Conservation (phyloP, 331 rosid genomes). For the Quercus tomentella region DNA sequence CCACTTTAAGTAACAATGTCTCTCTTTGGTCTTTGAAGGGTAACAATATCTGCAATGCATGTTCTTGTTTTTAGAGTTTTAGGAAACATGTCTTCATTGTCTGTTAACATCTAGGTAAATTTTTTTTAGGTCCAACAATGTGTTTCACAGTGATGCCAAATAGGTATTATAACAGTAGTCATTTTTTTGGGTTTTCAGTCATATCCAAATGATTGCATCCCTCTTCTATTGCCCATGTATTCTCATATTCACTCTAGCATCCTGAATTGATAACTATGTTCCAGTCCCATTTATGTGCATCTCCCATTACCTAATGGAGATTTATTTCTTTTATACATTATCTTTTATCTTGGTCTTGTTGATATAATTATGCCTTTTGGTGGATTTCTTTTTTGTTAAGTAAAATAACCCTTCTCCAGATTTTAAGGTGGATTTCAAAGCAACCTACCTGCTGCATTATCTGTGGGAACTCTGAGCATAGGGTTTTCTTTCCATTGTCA, state of each 20-base stretch:
- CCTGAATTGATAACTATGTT: not conserved
- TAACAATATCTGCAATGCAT: not conserved
- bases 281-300: not conserved
- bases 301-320: not conserved
- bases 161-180: not conserved
- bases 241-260: not conserved
- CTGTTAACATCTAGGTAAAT: not conserved
- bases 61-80: not conserved
- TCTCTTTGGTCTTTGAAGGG: not conserved
- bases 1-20: not conserved
- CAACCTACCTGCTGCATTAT: constrained; percentile 90
- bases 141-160: not conserved
- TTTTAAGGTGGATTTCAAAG: not conserved
- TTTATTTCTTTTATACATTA: not conserved
- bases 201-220: not conserved
- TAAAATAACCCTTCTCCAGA: not conserved
- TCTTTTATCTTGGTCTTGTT: not conserved
- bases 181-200: not conserved
- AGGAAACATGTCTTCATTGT: not conserved
- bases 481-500: constrained; percentile 83
- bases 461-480: constrained; percentile 91
- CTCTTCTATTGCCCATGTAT: not conserved
- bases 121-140: not conserved
- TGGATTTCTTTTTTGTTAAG: not conserved
- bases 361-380: not conserved